A percentile compares a stretch with the other conserved stretches of the same genome.
Evolutionary conservation across 441 rosid species (phyloP).

Genomic region (Breynia disticha): DNA sequence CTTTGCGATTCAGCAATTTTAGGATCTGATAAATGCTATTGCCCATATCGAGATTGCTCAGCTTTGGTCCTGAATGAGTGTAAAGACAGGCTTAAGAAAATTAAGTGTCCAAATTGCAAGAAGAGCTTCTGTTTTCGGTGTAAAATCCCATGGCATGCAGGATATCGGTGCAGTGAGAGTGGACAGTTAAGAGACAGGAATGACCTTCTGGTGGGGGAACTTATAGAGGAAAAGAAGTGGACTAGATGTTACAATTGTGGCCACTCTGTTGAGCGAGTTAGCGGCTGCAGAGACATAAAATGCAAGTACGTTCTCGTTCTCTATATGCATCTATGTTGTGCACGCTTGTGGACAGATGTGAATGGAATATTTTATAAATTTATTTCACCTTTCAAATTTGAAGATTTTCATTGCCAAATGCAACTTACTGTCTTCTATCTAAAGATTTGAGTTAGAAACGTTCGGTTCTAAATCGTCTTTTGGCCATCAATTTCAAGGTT

Average conservation of each 20-base stretch:
- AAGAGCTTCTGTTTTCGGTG: conserved; percentile 19
- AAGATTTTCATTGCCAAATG: not conserved
- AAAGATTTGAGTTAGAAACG: too few species aligned
- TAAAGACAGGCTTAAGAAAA: conserved; percentile 1
- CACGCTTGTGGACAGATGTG: not conserved
- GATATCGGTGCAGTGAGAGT: conserved; percentile 14
- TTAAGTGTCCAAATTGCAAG: conserved; percentile 19
- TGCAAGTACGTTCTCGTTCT: conserved; percentile 6
- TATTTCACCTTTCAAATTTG: not conserved
- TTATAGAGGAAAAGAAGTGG: conserved; percentile 19
- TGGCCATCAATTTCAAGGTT: too few species aligned
- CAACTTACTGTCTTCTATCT: too few species aligned
- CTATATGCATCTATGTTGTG: not conserved
- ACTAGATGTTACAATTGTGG: conserved; percentile 16
- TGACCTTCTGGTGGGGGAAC: conserved; percentile 15
- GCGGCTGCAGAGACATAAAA: conserved; percentile 2
- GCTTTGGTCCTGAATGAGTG: conserved; percentile 21
- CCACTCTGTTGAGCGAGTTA: conserved; percentile 15
- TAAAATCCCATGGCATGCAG: conserved; percentile 15
- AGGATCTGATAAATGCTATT: conserved; percentile 5
- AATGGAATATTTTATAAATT: not conserved
- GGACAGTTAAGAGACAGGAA: conserved; percentile 6
- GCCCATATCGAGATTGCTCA: conserved; percentile 17
- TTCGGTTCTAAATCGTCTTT: too few species aligned
- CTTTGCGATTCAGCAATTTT: conserved; percentile 8